Evolutionary conservation across 1,139 yeast genomes (phyloP).

Genomic region (Scheffersomyces parashehatae): DNA sequence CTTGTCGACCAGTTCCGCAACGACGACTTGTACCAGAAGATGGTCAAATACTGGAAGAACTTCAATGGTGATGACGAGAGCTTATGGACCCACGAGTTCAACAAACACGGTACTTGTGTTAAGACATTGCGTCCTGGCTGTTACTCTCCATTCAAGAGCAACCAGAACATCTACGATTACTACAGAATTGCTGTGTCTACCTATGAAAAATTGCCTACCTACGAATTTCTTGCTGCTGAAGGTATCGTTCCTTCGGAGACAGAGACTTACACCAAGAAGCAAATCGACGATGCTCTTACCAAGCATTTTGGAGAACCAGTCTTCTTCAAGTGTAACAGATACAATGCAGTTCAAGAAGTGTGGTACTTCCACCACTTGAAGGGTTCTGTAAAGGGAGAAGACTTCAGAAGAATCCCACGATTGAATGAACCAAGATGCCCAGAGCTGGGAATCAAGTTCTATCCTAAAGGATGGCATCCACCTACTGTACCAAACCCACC

Average conservation of each 20-base stretch:
- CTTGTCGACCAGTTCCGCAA: slow-evolving; percentile 51
- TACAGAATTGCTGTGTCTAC: slow-evolving; percentile 65
- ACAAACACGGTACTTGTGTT: slow-evolving; percentile 94
- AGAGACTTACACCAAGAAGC: slow-evolving; percentile 61
- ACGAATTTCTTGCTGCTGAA: slow-evolving; percentile 59
- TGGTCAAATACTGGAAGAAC: slow-evolving; percentile 76
- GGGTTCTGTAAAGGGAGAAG: slow-evolving; percentile 71
- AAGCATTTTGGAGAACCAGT: slow-evolving; percentile 61
- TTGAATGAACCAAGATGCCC: slow-evolving; percentile 65
- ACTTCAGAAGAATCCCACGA: slow-evolving; percentile 66
- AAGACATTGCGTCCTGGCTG: slow-evolving; percentile 75
- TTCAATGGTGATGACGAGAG: slow-evolving; percentile 69
- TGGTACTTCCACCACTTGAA: slow-evolving; percentile 86
- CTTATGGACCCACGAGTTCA: slow-evolving; percentile 91
- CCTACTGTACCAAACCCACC: slow-evolving; percentile 31
- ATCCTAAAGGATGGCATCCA: slow-evolving; percentile 64
- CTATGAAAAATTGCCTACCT: slow-evolving; percentile 69
- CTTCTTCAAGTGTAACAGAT: slow-evolving; percentile 68
- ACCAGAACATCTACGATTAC: slow-evolving; percentile 77
- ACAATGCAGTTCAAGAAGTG: slow-evolving; percentile 73
- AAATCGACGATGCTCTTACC: slow-evolving; percentile 64
- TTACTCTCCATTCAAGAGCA: slow-evolving; percentile 42
- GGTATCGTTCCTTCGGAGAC: slow-evolving; percentile 70
- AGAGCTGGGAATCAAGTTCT: slow-evolving; percentile 63
- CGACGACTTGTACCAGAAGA: slow-evolving; percentile 51